Percentiles rank a stretch among this genome's conserved stretches.
Conservation (phyloP, 176 grass and related monocot genomes). For the Stipa capillata region DNA sequence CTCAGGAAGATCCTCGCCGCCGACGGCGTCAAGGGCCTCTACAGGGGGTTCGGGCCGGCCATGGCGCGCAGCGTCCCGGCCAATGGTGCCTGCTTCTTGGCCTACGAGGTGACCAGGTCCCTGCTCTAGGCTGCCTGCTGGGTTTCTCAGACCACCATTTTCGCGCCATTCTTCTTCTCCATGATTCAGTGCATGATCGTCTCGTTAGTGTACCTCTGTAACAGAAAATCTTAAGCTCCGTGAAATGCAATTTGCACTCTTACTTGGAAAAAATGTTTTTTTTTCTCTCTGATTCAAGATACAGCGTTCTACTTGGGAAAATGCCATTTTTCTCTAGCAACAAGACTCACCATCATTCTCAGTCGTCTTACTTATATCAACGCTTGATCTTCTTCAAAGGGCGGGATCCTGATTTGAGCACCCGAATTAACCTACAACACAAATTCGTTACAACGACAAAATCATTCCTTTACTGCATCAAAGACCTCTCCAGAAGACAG, state of each 20-base stretch:
- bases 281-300: background rate
- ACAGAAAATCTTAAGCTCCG: background rate
- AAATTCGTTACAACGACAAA: too few species aligned
- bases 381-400: too few species aligned
- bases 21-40: slow-evolving; percentile 65
- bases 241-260: background rate
- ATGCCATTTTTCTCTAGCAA: too few species aligned
- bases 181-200: background rate
- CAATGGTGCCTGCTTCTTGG: slow-evolving; percentile 74
- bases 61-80: slow-evolving; percentile 80
- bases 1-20: slow-evolving; percentile 64
- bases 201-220: background rate
- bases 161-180: background rate
- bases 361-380: too few species aligned
- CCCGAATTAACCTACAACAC: too few species aligned
- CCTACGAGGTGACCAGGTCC: slow-evolving; percentile 59
- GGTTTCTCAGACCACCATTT: background rate
- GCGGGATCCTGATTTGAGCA: too few species aligned
- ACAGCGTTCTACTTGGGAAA: too few species aligned
- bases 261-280: background rate
- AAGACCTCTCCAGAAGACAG: too few species aligned
- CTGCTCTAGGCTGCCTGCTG: slow-evolving; percentile 32
- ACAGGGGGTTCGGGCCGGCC: slow-evolving; percentile 78
- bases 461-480: too few species aligned
- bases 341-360: too few species aligned